Conservation (phyloP, 306 rosid species). For the Lupinus albus region DNA sequence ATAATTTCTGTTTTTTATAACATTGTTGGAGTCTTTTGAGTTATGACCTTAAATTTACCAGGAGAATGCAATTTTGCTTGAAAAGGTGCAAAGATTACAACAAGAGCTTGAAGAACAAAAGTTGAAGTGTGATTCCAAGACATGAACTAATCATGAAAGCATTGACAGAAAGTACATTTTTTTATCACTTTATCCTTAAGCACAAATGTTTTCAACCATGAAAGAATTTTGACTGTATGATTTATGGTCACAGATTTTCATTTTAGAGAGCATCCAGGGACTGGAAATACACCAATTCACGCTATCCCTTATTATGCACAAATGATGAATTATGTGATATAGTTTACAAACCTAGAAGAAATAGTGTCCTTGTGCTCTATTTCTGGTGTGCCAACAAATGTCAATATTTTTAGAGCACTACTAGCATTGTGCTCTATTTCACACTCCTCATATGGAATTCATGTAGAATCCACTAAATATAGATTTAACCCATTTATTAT, state of each 20-base stretch:
- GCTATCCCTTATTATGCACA: slow-evolving; percentile 18
- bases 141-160: slow-evolving; percentile 35
- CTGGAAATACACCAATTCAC: not conserved
- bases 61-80: slow-evolving; percentile 57
- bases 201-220: slow-evolving; percentile 17
- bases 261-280: slow-evolving; percentile 26
- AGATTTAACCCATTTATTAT: too few species aligned
- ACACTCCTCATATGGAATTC: too few species aligned
- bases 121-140: slow-evolving; percentile 53
- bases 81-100: slow-evolving; percentile 59
- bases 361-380: too few species aligned
- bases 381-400: too few species aligned
- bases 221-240: slow-evolving; percentile 21
- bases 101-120: slow-evolving; percentile 59
- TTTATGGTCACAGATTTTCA: slow-evolving; percentile 24
- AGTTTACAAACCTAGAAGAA: too few species aligned
- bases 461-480: too few species aligned
- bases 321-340: not conserved
- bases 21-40: slow-evolving; percentile 24
- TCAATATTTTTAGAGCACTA: not conserved
- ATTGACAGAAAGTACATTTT: not conserved
- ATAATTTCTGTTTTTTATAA: slow-evolving; percentile 15
- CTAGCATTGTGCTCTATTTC: too few species aligned
- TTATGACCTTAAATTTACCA: slow-evolving; percentile 41
- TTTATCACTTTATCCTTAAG: slow-evolving; percentile 23